A percentile compares a stretch with the other conserved stretches of the same genome.
Evolutionary conservation across 352 stramenopile genomes (phyloP).

Genomic region (Aphanomyces stellatus): DNA sequence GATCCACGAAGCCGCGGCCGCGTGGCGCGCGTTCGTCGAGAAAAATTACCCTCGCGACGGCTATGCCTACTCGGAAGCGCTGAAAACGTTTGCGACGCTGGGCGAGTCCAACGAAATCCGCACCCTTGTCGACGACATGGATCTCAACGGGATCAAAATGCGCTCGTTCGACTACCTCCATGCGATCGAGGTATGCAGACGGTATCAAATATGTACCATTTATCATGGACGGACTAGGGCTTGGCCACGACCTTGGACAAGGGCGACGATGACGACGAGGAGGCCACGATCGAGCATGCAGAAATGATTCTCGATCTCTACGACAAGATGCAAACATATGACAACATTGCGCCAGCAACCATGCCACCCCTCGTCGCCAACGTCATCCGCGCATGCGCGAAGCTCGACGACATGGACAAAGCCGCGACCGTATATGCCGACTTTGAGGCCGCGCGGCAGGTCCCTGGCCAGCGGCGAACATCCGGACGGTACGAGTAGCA

Average conservation of each 20-base stretch:
- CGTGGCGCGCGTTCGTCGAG: neutral
- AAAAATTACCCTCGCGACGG: neutral
- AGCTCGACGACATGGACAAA: constrained; percentile 7
- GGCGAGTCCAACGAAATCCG: neutral
- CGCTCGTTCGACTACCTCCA: constrained; percentile 8
- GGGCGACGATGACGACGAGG: neutral
- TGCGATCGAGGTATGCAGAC: neutral
- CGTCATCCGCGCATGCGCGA: neutral
- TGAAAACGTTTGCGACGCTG: constrained; percentile 7
- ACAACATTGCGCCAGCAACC: neutral
- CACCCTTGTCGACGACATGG: constrained; percentile 5
- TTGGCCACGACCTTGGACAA: neutral
- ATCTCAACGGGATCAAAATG: constrained; percentile 15
- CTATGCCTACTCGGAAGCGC: neutral
- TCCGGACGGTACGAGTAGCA: neutral
- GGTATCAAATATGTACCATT: too few species aligned
- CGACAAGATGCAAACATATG: constrained; percentile 16
- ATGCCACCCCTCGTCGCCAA: neutral
- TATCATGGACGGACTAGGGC: neutral
- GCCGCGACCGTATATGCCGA: neutral
- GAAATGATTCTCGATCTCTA: constrained; percentile 4
- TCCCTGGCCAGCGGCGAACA: neutral
- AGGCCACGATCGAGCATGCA: neutral
- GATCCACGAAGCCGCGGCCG: neutral
- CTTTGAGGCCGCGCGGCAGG: neutral